Evolutionary conservation across 768 basidiomycete species (phyloP).

Genomic region (Auriculariales sp.): DNA sequence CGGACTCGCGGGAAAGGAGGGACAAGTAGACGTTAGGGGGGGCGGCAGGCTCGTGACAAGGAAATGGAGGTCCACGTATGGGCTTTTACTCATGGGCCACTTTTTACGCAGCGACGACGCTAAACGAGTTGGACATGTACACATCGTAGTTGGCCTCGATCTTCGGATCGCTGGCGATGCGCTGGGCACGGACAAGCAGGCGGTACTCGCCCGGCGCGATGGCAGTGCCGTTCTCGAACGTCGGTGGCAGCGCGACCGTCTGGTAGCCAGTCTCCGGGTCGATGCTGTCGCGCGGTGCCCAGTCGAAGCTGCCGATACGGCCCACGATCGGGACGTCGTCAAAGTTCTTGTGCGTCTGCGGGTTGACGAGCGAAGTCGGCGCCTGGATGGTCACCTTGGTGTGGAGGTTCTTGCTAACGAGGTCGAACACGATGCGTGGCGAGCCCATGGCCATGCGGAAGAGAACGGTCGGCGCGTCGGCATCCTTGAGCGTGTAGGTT

Average conservation of each 20-base stretch:
- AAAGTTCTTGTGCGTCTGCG: conserved; percentile 8
- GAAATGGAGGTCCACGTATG: no score
- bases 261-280: neutral
- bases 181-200: conserved; percentile 3
- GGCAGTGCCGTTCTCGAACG: neutral
- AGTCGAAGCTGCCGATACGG: conserved; percentile 30
- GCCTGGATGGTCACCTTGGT: neutral
- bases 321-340: conserved; percentile 31
- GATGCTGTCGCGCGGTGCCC: conserved; percentile 26
- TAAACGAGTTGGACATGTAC: conserved; percentile 7
- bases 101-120: neutral
- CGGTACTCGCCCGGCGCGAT: conserved; percentile 2
- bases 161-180: neutral
- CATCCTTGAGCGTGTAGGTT: conserved; percentile 12
- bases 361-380: neutral
- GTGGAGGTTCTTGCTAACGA: conserved; percentile 1
- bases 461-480: conserved; percentile 13
- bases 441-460: conserved; percentile 10
- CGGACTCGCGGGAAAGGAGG: neutral
- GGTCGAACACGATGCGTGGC: conserved; percentile 2
- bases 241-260: neutral
- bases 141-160: conserved; percentile 9
- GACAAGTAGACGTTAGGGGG: neutral
- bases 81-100: neutral
- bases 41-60: neutral